phyloP scores from a whole-genome alignment of 805 yeast species.

The Barnettozyma californica region DNA sequence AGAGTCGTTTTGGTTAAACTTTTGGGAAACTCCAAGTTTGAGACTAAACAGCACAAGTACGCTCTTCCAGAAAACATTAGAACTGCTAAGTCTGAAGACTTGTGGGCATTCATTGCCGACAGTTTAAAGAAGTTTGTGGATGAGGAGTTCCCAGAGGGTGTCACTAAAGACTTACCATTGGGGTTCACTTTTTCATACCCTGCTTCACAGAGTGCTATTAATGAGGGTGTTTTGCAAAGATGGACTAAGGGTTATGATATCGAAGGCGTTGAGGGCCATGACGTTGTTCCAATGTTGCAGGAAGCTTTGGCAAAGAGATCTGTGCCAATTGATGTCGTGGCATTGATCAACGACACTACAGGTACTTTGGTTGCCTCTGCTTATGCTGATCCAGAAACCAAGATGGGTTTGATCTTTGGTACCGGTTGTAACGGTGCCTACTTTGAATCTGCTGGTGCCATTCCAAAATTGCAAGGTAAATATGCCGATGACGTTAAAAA shows the following conservation, averaged over 20 bases:
- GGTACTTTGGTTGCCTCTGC: conserved; percentile 95
- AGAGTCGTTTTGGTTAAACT: conserved; percentile 85
- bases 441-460: conserved; percentile 65
- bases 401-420: conserved; percentile 95
- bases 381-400: conserved; percentile 82
- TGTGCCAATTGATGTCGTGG: conserved; percentile 82
- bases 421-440: conserved; percentile 98
- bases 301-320: conserved; percentile 55
- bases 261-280: conserved; percentile 87
- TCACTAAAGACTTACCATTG: conserved; percentile 56
- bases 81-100: conserved; percentile 69
- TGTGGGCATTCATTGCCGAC: conserved; percentile 84
- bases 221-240: conserved; percentile 82
- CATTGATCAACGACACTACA: conserved; percentile 93
- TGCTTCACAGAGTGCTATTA: conserved; percentile 74
- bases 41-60: conserved; percentile 81
- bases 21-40: conserved; percentile 79
- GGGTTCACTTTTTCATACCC: conserved; percentile 97
- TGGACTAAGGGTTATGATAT: conserved; percentile 99
- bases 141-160: conserved; percentile 67
- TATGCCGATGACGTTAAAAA: conserved; percentile 56
- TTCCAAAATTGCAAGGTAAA: conserved; percentile 78
- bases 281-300: conserved; percentile 90
- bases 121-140: conserved; percentile 66
- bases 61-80: conserved; percentile 72